These are phyloP conservation scores for Nothopassalora personata DNA, from an alignment of 2,329 filamentous ascomycete genomes.

Conservation along the genomic window DNA sequence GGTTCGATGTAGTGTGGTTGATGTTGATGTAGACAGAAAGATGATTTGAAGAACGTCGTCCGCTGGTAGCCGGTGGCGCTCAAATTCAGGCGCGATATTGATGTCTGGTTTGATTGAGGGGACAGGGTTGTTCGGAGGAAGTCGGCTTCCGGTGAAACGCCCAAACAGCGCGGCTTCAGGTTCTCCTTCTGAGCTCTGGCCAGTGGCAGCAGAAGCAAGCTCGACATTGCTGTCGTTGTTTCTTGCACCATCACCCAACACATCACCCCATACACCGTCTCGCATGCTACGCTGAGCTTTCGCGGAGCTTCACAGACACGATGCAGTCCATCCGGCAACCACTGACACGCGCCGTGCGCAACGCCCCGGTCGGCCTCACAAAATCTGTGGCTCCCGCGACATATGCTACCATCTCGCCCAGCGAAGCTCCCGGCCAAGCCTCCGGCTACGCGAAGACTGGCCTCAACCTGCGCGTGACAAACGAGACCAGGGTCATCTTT, in stretches of 20 bases:
- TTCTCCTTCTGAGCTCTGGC: not conserved
- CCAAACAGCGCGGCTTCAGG: not conserved
- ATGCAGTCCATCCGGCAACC: conserved; percentile 86
- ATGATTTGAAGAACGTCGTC: no score
- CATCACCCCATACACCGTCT: conserved; percentile 2
- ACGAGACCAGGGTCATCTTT: conserved; percentile 89
- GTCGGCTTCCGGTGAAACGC: not conserved
- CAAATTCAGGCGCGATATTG: no score
- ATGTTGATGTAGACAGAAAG: no score
- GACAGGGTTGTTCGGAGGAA: not conserved
- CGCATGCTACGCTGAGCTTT: conserved; percentile 10
- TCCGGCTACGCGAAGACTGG: conserved; percentile 34
- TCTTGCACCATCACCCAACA: not conserved
- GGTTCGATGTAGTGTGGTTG: no score
- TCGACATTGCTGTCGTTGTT: not conserved
- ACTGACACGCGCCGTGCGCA: conserved; percentile 61
- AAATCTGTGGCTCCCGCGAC: conserved; percentile 54
- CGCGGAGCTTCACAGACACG: conserved; percentile 33
- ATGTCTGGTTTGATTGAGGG: not conserved
- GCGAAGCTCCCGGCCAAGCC: conserved; percentile 35
- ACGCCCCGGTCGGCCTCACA: conserved; percentile 46
- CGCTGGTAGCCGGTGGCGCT: no score
- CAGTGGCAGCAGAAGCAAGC: not conserved
- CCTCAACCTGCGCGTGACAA: conserved; percentile 81
- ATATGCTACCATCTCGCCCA: conserved; percentile 65